Evolutionary conservation across 2,329 filamentous ascomycete genomes (phyloP).

Genomic region (Trichoderma endophyticum): DNA sequence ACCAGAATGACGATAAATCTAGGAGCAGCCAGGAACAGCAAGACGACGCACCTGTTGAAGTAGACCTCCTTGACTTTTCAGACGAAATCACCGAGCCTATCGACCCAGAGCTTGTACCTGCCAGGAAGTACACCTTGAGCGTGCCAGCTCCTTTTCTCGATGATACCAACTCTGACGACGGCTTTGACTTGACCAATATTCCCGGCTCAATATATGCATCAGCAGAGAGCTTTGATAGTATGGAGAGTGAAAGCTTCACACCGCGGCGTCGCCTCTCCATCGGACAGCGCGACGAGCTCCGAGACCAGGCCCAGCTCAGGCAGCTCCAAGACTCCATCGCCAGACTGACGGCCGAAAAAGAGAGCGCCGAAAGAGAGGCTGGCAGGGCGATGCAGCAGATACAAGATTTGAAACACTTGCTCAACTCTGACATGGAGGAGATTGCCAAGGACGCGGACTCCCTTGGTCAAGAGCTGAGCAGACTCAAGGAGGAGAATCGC

Average conservation of each 20-base stretch:
- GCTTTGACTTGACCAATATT: constrained; percentile 7
- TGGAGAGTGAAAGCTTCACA: constrained; percentile 14
- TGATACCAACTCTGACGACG: constrained; percentile 8
- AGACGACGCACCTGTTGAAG: not conserved
- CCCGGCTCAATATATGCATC: constrained; percentile 13
- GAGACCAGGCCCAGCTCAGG: constrained; percentile 10
- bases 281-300: not conserved
- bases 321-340: constrained; percentile 22
- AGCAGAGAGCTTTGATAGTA: constrained; percentile 4
- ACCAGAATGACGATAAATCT: not conserved
- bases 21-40: not conserved
- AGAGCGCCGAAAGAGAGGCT: constrained; percentile 32
- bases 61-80: constrained; percentile 15
- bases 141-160: constrained; percentile 1
- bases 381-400: constrained; percentile 27
- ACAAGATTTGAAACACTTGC: constrained; percentile 26
- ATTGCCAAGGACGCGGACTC: constrained; percentile 26
- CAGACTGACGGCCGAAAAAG: constrained; percentile 26
- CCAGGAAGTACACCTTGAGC: constrained; percentile 3
- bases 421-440: constrained; percentile 25
- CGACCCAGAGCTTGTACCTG: not conserved
- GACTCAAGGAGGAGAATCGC: constrained; percentile 29
- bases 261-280: constrained; percentile 8
- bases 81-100: constrained; percentile 7
- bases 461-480: constrained; percentile 23